A percentile compares a stretch with the other conserved stretches of the same genome.
These are phyloP conservation scores for Oenanthe sinensis DNA, from an alignment of 129 eudicot species.

Conservation along the genomic window DNA sequence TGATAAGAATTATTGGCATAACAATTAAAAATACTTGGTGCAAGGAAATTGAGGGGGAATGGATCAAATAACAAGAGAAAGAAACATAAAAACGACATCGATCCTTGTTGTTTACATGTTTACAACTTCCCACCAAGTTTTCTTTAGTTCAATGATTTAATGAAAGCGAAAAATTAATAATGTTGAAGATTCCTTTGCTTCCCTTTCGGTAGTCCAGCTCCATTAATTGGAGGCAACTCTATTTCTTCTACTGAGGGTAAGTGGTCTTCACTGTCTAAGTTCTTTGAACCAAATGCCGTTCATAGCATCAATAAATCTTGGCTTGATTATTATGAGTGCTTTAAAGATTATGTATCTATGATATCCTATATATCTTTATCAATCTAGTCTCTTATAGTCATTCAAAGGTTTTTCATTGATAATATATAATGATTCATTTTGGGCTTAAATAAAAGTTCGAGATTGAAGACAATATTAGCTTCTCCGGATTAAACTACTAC, in stretches of 20 bases:
- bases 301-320: neutral
- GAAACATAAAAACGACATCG: slow-evolving; percentile 26
- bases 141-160: neutral
- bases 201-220: slow-evolving; percentile 28
- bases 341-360: neutral
- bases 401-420: too few species aligned
- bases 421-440: too few species aligned
- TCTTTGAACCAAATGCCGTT: neutral
- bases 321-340: neutral
- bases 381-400: neutral
- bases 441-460: neutral
- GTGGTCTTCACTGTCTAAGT: neutral
- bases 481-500: neutral
- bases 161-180: slow-evolving; percentile 13
- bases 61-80: neutral
- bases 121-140: slow-evolving; percentile 19
- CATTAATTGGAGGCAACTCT: slow-evolving; percentile 44
- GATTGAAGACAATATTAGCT: neutral
- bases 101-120: slow-evolving; percentile 44
- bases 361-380: neutral
- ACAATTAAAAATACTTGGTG: neutral
- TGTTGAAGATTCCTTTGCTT: slow-evolving; percentile 11
- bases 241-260: slow-evolving; percentile 11
- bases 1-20: slow-evolving; percentile 1
- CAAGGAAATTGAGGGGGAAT: slow-evolving; percentile 7